Base-by-base conservation (phyloP, 2,329 filamentous ascomycete genomes). In the Colletotrichum lini region DNA sequence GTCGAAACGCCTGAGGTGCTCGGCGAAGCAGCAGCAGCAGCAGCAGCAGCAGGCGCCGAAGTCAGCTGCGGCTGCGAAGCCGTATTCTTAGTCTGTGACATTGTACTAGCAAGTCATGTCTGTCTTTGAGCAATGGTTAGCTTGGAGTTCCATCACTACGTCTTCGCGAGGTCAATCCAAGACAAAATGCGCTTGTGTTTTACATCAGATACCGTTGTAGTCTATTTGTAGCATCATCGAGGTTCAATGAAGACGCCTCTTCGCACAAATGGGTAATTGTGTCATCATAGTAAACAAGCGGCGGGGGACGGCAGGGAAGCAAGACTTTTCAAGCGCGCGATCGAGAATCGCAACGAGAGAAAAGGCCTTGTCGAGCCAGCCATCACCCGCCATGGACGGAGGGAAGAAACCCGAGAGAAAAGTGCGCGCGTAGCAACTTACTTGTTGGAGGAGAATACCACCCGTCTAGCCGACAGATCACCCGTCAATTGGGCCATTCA, bases 181-280 rank as follows among this genome's bases (percentile, higher is more conserved):
- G 9, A 38, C 35, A 0, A 65, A 63, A 65, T 75, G 75, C 73
- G 21, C 21, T 72, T 60, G 67, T 74, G 67, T 76, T 77, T 69
- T 62, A 79, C 86, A 89, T 96, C 94, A 96, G 94, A 96, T 96
- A 96, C 94, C 94, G 94, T 96, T 96, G 93, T 96, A 96, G 94
- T 96, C 93, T 93, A 90, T 79, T 87, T 88, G 85, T 85, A 84
- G 89, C 83, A 84, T 87, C 90, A 92, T 83, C 75, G 88, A 89
- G 88, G 85, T 72, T 79, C 85, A 86, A 81, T 86, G 86, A 87
- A 87, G 84, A 84, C 81, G 84, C 85, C 87, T 88, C 88, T 91
- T 86, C 84, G 89, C 86, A 85, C 86, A 81, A 76, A 77, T 80
- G 78, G 81, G 79, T 83, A 42, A 62, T 81, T 82, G 82, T 88